These are phyloP conservation scores for Linnemannia schmuckeri DNA, from an alignment of 192 early-diverging fungal genomes.

Conservation along the genomic window DNA sequence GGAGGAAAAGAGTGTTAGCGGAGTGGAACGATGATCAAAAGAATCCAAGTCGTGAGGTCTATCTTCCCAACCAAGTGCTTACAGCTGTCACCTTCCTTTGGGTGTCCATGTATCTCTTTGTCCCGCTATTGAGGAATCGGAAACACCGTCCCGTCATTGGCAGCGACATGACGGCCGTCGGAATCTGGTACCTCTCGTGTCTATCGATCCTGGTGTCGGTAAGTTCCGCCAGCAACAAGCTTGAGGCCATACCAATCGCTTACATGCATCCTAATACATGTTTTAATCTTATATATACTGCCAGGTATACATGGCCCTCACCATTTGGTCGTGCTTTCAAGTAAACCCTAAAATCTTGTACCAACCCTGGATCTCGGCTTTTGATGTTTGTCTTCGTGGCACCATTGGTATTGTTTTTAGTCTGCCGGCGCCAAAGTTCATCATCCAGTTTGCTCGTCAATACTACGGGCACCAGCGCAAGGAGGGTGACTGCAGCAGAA, in stretches of 20 bases:
- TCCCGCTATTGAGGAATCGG: conserved; percentile 31
- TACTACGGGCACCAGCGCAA: conserved; percentile 12
- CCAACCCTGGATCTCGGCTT: conserved; percentile 1
- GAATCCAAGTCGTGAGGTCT: not conserved
- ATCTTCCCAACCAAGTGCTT: conserved; percentile 23
- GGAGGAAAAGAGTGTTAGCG: not conserved
- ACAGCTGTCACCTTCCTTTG: conserved; percentile 30
- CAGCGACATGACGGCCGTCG: conserved; percentile 42
- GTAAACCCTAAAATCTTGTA: not conserved
- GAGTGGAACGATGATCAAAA: not conserved
- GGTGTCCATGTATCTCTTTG: conserved; percentile 40
- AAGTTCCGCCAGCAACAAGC: not conserved
- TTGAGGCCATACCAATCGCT: too few relatives aligned
- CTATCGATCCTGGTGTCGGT: conserved; percentile 18
- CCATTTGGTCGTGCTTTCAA: conserved; percentile 15
- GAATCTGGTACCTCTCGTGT: conserved; percentile 41
- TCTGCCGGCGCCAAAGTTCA: conserved; percentile 30
- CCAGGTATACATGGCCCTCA: conserved; percentile 18
- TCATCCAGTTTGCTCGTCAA: conserved; percentile 25
- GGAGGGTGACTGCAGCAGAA: not conserved
- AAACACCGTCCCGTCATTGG: conserved; percentile 23
- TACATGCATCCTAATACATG: too few relatives aligned
- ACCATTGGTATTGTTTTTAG: conserved; percentile 36
- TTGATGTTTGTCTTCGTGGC: conserved; percentile 43
- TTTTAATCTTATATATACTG: not conserved